phyloP scores from a whole-genome alignment of 805 yeast species.

The Torulaspora indica region DNA sequence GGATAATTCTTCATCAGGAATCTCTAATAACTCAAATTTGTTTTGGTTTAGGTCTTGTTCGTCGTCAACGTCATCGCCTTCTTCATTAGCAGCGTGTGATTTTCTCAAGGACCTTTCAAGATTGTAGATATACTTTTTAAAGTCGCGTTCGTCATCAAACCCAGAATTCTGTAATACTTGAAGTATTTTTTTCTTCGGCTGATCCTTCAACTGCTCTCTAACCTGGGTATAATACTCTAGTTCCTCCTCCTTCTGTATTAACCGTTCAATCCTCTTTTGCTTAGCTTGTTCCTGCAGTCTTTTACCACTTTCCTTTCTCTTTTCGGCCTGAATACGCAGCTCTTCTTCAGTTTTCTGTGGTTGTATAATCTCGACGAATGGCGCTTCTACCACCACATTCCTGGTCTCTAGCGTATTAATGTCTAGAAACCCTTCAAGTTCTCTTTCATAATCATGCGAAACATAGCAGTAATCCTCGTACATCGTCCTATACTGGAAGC shows the following conservation, averaged over 20 bases:
- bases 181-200: slow-evolving; percentile 51
- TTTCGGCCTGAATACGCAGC: slow-evolving; percentile 66
- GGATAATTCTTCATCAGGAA: slow-evolving; percentile 76
- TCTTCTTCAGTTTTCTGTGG: slow-evolving; percentile 83
- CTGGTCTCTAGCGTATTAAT: slow-evolving; percentile 58
- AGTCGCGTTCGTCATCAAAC: slow-evolving; percentile 68
- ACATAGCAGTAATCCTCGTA: slow-evolving; percentile 76
- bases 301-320: slow-evolving; percentile 78
- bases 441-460: slow-evolving; percentile 61
- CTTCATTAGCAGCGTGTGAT: slow-evolving; percentile 61
- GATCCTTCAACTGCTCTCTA: slow-evolving; percentile 45
- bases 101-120: slow-evolving; percentile 66
- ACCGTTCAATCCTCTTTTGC: slow-evolving; percentile 71
- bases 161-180: slow-evolving; percentile 64
- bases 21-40: slow-evolving; percentile 66
- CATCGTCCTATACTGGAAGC: slow-evolving; percentile 59
- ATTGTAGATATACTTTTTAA: slow-evolving; percentile 57
- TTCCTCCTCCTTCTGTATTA: slow-evolving; percentile 77
- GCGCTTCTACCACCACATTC: slow-evolving; percentile 81
- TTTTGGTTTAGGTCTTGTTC: slow-evolving; percentile 44
- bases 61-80: slow-evolving; percentile 50
- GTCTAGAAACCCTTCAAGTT: slow-evolving; percentile 52
- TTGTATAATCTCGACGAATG: slow-evolving; percentile 60
- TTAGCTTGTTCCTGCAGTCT: slow-evolving; percentile 92
- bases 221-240: slow-evolving; percentile 62